Evolutionary conservation across 1,139 yeast genomes (phyloP).

Genomic region (Sugiyamaella novakii): DNA sequence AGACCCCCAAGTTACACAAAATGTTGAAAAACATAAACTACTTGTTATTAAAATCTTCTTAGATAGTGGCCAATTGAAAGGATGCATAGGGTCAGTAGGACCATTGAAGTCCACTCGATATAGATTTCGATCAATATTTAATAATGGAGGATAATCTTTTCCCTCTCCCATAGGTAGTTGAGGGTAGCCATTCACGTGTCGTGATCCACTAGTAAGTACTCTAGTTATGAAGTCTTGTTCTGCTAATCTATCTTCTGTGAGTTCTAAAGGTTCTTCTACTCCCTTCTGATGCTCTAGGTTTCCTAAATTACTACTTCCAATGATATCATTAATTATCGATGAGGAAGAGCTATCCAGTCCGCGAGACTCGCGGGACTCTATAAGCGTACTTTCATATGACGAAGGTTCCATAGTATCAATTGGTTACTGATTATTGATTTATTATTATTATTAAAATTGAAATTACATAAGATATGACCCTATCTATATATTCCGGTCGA

Average conservation of each 20-base stretch:
- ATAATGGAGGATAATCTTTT: slow-evolving; percentile 51
- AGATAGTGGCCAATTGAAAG: slow-evolving; percentile 49
- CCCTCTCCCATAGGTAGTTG: slow-evolving; percentile 47
- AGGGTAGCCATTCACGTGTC: neutral
- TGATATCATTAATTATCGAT: slow-evolving; percentile 4
- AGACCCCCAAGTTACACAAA: slow-evolving; percentile 47
- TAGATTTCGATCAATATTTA: slow-evolving; percentile 46
- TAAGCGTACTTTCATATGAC: slow-evolving; percentile 2
- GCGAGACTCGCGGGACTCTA: neutral
- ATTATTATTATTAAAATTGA: too few species aligned
- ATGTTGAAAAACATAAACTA: slow-evolving; percentile 42
- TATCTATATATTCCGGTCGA: slow-evolving; percentile 4
- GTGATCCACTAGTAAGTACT: slow-evolving; percentile 19
- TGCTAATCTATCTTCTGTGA: slow-evolving; percentile 9
- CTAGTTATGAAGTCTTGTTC: slow-evolving; percentile 25
- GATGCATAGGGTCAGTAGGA: slow-evolving; percentile 51
- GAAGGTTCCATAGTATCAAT: too few species aligned
- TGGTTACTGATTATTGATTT: neutral
- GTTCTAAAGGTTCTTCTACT: slow-evolving; percentile 2
- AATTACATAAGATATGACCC: slow-evolving; percentile 1
- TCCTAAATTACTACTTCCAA: neutral
- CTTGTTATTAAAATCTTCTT: slow-evolving; percentile 39
- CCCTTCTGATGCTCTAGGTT: neutral
- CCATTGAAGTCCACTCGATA: slow-evolving; percentile 56
- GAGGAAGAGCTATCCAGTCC: slow-evolving; percentile 10